Evolutionary conservation across 129 eudicot species (phyloP).

Genomic region (Ambrosia artemisiifolia): DNA sequence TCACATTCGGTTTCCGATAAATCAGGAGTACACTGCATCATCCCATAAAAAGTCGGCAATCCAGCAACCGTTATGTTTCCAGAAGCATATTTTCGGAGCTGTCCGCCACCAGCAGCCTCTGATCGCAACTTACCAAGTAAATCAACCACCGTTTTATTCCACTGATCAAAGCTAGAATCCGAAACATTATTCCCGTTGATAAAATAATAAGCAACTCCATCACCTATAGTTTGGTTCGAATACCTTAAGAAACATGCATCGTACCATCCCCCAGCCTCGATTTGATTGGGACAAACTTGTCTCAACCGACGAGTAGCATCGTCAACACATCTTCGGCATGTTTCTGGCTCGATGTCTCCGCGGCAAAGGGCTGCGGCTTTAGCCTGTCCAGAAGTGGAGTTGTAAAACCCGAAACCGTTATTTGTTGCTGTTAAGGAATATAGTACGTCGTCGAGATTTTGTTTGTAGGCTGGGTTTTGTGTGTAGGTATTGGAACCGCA

Average conservation of each 20-base stretch:
- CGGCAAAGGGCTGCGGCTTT: conserved; percentile 30
- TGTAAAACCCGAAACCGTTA: conserved; percentile 22
- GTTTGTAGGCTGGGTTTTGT: conserved; percentile 13
- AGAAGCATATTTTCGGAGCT: conserved; percentile 28
- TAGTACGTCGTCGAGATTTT: conserved; percentile 17
- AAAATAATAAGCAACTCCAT: background rate
- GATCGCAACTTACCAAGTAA: conserved; percentile 23
- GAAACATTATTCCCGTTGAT: background rate
- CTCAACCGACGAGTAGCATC: conserved; percentile 21
- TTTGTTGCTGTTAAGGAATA: conserved; percentile 22
- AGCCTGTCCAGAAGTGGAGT: conserved; percentile 25
- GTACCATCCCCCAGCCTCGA: conserved; percentile 31
- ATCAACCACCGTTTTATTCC: conserved; percentile 4
- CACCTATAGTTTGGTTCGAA: conserved; percentile 16
- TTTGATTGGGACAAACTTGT: conserved; percentile 26
- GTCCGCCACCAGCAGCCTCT: conserved; percentile 26
- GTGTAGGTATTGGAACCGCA: conserved; percentile 14
- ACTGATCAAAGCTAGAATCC: conserved; percentile 1
- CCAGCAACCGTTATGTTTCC: conserved; percentile 15
- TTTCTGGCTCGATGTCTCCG: conserved; percentile 34
- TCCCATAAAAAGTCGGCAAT: conserved; percentile 23
- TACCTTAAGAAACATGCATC: conserved; percentile 35
- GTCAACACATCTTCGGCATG: conserved; percentile 33
- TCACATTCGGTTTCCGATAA: conserved; percentile 29
- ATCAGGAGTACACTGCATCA: conserved; percentile 73